Base-by-base conservation (phyloP, 1,139 yeast species). In the Debaryomycetaceae sp. region DNA sequence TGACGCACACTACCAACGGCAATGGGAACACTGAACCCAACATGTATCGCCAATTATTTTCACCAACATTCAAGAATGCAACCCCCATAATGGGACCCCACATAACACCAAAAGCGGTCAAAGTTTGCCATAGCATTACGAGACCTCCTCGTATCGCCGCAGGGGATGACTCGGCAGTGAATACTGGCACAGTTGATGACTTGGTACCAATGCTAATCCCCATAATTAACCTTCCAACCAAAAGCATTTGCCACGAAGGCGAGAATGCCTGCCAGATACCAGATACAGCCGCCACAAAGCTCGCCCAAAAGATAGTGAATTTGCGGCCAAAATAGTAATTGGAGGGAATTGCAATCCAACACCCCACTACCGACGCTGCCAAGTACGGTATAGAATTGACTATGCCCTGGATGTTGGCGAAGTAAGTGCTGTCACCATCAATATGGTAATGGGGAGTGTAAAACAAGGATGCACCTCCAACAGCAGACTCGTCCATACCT, bases 401-500 rank as follows among this genome's bases (percentile, higher is more conserved):
- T 9, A 33, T 23, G 3, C 44, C 44, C 21, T 32, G 38, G 11
- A 41, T 27, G 20, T 38, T 38, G 2, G 42, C 34, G 25, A 35
- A 29, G 5, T 29, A 25, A 22, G 39, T 15, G 25, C 21, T 9
- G 32, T 28, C 25, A 29, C 30, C 12, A 26, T 32, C 33, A n/a
- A 38, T 32, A 16, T 32, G 33, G 29, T 29, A 38, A 8, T 25
- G 17, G 18, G 22, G 18, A 3, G 32, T 33, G 27, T 24, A 38
- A 23, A 26, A 25, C 16, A 39, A 23, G 24, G 35, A 40, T 5
- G 43, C 42, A 14, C 43, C 43, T 14, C 42, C 42, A 5, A 40
- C 37, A 7, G 40, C 40, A 10, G 42, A 51, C 33, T 54, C 58
- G 34, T 54, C 59, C 85, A 85, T 83, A 47, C 95, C 95, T 54